Evolutionary conservation across 495 filamentous ascomycete genomes (phyloP).

Genomic region (Evernia prunastri): DNA sequence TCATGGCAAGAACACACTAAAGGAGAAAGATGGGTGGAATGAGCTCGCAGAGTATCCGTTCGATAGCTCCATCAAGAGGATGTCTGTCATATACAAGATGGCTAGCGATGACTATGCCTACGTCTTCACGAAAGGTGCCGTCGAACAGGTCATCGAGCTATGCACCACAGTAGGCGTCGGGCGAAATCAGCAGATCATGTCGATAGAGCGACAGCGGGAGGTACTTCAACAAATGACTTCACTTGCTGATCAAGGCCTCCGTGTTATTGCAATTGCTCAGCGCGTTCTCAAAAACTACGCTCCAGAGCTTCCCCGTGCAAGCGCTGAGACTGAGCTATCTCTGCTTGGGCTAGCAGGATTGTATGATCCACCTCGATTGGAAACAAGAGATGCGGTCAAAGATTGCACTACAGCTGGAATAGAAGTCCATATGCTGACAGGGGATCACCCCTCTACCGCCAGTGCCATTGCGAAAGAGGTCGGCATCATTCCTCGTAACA

Average conservation of each 20-base stretch:
- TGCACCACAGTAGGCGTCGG: constrained; percentile 51
- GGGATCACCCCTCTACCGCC: constrained; percentile 70
- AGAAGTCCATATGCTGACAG: constrained; percentile 74
- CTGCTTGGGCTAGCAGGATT: constrained; percentile 57
- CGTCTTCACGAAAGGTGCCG: constrained; percentile 63
- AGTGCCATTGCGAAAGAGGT: constrained; percentile 69
- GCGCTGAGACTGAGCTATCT: constrained; percentile 48
- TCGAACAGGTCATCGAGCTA: constrained; percentile 52
- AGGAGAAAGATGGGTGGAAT: constrained; percentile 50
- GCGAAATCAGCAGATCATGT: constrained; percentile 45
- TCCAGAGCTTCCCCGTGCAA: constrained; percentile 32
- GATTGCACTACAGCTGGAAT: constrained; percentile 66
- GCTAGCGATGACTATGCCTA: constrained; percentile 34
- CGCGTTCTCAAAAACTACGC: constrained; percentile 32
- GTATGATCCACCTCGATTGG: constrained; percentile 48
- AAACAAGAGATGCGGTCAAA: constrained; percentile 52
- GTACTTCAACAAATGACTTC: constrained; percentile 58
- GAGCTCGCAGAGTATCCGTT: constrained; percentile 73
- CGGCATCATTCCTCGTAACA: constrained; percentile 61
- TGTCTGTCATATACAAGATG: constrained; percentile 65
- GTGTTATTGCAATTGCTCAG: constrained; percentile 70
- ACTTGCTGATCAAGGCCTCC: constrained; percentile 70
- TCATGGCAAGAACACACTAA: constrained; percentile 48
- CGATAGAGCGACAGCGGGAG: constrained; percentile 51
- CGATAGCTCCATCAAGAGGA: constrained; percentile 74